Evolutionary conservation across 2,329 filamentous ascomycete genomes (phyloP), one percentile per base, ranked within the genome.

Genomic region (Sclerotinia borealis): DNA sequence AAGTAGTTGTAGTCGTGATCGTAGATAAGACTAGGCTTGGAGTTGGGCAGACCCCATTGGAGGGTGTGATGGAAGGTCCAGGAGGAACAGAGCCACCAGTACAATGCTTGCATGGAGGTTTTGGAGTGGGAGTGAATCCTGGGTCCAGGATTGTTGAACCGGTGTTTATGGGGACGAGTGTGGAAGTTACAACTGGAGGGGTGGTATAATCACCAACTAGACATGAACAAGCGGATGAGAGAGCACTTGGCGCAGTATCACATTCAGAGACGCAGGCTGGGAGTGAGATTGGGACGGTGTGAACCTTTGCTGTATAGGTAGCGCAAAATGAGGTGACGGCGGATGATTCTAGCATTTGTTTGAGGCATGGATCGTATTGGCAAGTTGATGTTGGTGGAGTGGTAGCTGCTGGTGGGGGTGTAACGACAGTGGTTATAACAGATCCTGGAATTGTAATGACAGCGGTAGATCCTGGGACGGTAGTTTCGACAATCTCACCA

Each of bases 221-320:
- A 37, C 68, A 69, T 29, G 66, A 65, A 54, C 69, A 70, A 4
- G 68, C 69, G 25, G 67, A 67, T 4, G 66, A 69, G 60, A 69
- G 67, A 4, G 37, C 13, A 1, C 49, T 41, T 9, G 68, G 69
- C 19, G 66, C 29, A 15, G 58, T 55, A 25, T 64, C 48, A 50
- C 69, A 70, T 34, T 64, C 45, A n/a, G 63, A 63, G 3, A 68
- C 65, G 17, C 59, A 64, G 11, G 34, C 43, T 4, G 69, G 67
- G 29, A 69, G 58, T 27, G 45, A 48, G 8, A 52, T 66, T 4
- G 69, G 65, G 4, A 49, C 64, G 3, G 66, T 66, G 22, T 66
- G 64, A 6, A 65, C 36, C 2, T 50, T 55, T 25, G 65, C 66
- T 8, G 66, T 68, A 60, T 66, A 71, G 22, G 68, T 67, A 10